These are phyloP conservation scores for Dothiorella sarmentorum DNA, from an alignment of 2,329 filamentous ascomycete species.

Conservation along the genomic window DNA sequence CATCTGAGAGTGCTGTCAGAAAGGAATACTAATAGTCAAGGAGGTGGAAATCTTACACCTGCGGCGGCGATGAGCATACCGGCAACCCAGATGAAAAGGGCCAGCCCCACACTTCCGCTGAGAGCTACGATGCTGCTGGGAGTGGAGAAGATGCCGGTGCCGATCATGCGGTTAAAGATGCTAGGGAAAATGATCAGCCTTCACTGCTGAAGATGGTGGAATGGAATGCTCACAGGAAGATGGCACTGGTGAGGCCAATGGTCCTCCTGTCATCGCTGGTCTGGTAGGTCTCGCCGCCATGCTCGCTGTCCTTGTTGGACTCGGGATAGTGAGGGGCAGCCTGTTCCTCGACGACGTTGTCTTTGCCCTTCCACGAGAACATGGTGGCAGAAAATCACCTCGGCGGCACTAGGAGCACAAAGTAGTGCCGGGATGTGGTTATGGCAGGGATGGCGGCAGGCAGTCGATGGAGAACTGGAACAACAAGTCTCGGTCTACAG, in stretches of 20 bases:
- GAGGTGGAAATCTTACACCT: too few relatives aligned
- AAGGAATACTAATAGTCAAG: too few relatives aligned
- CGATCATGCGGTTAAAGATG: conserved; percentile 64
- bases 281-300: conserved; percentile 17
- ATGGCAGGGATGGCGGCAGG: neutral
- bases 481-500: neutral
- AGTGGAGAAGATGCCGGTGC: conserved; percentile 65
- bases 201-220: neutral
- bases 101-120: conserved; percentile 59
- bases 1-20: conserved; percentile 60
- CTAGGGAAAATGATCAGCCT: conserved; percentile 15
- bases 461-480: neutral
- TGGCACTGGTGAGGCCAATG: conserved; percentile 16
- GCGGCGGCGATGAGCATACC: conserved; percentile 61
- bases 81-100: conserved; percentile 61
- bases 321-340: neutral
- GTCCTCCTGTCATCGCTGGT: conserved; percentile 18
- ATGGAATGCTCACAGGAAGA: conserved; percentile 16
- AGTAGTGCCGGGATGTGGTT: neutral
- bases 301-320: conserved; percentile 9
- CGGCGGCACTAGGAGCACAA: neutral
- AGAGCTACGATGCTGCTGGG: conserved; percentile 56
- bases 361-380: conserved; percentile 13
- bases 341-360: neutral
- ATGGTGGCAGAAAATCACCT: conserved; percentile 11